These are phyloP conservation scores for Eucalyptus shirleyi DNA, from an alignment of 345 rosid genomes.

Conservation along the genomic window DNA sequence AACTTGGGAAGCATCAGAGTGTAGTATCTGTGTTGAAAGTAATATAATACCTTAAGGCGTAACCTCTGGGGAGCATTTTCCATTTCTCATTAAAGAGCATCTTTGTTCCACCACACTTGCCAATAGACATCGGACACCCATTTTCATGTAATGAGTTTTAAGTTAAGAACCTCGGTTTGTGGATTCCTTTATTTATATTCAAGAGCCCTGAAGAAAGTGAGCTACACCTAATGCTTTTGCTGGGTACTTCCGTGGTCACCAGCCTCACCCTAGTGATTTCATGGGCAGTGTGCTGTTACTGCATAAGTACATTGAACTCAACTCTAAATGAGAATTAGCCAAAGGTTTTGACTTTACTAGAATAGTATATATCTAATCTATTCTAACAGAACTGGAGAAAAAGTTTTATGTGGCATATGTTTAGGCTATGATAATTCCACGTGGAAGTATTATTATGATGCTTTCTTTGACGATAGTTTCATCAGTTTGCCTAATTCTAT, in stretches of 20 bases:
- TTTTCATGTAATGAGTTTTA: not conserved
- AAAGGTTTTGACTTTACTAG: not conserved
- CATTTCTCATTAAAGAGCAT: not conserved
- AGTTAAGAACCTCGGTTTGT: not conserved
- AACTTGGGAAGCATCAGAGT: constrained; percentile 53
- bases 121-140: not conserved
- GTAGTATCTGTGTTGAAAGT: not conserved
- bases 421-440: not conserved
- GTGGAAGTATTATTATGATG: not conserved
- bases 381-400: not conserved
- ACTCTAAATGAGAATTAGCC: not conserved
- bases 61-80: not conserved
- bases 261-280: not conserved
- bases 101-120: not conserved
- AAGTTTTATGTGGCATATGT: not conserved
- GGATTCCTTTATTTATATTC: not conserved
- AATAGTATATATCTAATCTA: not conserved
- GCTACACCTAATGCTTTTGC: not conserved
- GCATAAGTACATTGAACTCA: not conserved
- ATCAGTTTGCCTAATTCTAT: not conserved
- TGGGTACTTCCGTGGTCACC: not conserved
- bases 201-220: not conserved
- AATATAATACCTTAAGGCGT: not conserved
- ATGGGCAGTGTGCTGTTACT: not conserved
- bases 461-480: not conserved